Base-by-base conservation (phyloP, 306 rosid species). In the Dicorynia guianensis region DNA sequence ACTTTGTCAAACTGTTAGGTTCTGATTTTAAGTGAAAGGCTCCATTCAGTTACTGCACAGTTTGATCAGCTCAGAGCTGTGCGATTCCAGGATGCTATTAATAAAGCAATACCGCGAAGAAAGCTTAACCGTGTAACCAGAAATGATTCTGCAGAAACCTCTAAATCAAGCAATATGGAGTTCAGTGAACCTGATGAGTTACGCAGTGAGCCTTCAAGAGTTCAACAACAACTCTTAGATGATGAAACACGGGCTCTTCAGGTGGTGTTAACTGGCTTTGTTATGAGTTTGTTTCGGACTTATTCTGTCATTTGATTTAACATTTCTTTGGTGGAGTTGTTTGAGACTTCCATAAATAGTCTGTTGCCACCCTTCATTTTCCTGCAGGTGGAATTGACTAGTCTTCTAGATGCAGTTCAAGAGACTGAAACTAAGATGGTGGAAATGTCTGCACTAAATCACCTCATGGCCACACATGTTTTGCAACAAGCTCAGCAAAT, bases 381-480 rank as follows among this genome's bases (percentile, higher is more conserved):
- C 52, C 5, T 87, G 67, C 71, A 92, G 99, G 97, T 90, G 46
- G 99, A 95, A 82, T 82, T 95, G 83, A 80, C 81, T 25, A 72
- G 82, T 83, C 97, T 90, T 84, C 89, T 95, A 44, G 96, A 89
- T 65, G 87, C 93, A 4, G 99, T 84, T 67, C 97, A 90, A 47
- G 88, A 92, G 84, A 92, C 99, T 3, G 99, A 95, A 85, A 95
- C 92, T n/a, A 95, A 89, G 85, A 92, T 95, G 99, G 98, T 90
- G 69, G 99, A 95, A 87, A 86, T 95, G 97, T 95, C 99, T 80
- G 98, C 99, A 46, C 25, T 95, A 43, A 95, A 95, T 85, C 99
- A 95, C 87, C 87, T 95, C 49, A 76, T 95, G 90, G 89, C 99
- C 64, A 92, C 99, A 0, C 99, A 95, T 76, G 99, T 95, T 85